phyloP scores from a whole-genome alignment of 805 yeast genomes.

The Schizosaccharomyces pombe region DNA sequence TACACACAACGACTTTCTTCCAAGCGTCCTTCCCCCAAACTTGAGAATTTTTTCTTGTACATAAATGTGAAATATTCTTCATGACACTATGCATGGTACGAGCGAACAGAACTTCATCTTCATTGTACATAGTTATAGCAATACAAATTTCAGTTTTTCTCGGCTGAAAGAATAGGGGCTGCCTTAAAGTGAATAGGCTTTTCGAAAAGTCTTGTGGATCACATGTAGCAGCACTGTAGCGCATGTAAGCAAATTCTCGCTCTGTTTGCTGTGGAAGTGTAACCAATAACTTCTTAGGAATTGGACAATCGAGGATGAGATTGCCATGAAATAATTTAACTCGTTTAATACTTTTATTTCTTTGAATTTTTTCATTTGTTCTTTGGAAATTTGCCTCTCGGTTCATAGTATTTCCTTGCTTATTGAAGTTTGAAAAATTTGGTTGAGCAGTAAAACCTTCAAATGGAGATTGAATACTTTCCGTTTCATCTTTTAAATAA shows the following conservation, averaged over 20 bases:
- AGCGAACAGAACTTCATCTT: constrained; percentile 69
- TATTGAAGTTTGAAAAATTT: no score
- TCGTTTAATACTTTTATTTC: neutral
- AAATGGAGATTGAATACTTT: neutral
- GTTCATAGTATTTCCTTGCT: no score
- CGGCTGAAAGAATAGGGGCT: constrained; percentile 43
- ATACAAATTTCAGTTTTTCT: constrained; percentile 81
- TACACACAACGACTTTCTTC: constrained; percentile 83
- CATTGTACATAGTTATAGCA: constrained; percentile 94
- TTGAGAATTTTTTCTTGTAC: constrained; percentile 55
- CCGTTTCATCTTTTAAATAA: neutral
- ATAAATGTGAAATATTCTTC: constrained; percentile 71
- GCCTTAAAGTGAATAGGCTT: constrained; percentile 66
- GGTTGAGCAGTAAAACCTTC: neutral
- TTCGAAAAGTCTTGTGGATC: constrained; percentile 67
- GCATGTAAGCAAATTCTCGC: constrained; percentile 87
- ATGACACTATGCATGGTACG: constrained; percentile 87
- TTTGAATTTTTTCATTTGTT: no score
- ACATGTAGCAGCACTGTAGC: constrained; percentile 89
- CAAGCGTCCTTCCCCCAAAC: constrained; percentile 94
- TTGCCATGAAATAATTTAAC: constrained; percentile 25
- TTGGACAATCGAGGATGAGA: constrained; percentile 76
- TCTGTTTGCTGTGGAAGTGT: constrained; percentile 70
- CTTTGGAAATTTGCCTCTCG: no score
- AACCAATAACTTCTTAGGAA: constrained; percentile 67